Evolutionary conservation across 805 yeast species (phyloP), one percentile per base, ranked within the genome.

Genomic region (Schwanniomyces polymorphus): DNA sequence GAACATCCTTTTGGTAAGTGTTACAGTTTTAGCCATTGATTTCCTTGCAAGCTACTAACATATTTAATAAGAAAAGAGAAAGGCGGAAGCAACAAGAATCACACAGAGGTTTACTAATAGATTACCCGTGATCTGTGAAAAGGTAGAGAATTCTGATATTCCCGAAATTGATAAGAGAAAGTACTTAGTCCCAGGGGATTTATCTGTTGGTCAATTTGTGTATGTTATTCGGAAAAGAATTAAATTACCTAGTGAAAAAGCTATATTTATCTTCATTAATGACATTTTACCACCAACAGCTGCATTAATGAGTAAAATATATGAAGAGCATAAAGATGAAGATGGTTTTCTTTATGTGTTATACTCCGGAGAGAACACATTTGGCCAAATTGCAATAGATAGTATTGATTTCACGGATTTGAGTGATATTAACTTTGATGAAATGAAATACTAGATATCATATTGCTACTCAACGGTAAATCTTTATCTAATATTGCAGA

Each of bases 221-320:
- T 94, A 94, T 64, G 99, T 94, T 51, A 90, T 94, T 59, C 85
- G 99, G 71, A 91, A 92, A 74, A 86, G 99, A 68, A 91, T 94
- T 68, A 88, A 88, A 76, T 80, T 94, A 53, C 97, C 97, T 41
- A 88, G 97, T 26, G 99, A 94, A 69, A 91, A 92, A 84, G 99
- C 99, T 38, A 92, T 94, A 55, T 94, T 94, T 70, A 91, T 94
- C 56, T 94, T 94, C 67, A 97, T 94, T 54, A 92, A 94, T 64
- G 99, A 94, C 67, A 91, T 94, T 47, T 79, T 94, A 57, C 99
- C 99, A 9, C 98, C 98, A 41, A 94, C 99, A 2, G 97, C 98
- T 17, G 96, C 98, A 14, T 80, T 94, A 56, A 90, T 94, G 94
- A 86, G 96, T 59, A 81, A 94, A 21, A 87, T 94, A 54, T 94